Evolutionary conservation across 2,329 filamentous ascomycete genomes (phyloP), one percentile per base, ranked within the genome.

Genomic region (Alternaria brassicicola): DNA sequence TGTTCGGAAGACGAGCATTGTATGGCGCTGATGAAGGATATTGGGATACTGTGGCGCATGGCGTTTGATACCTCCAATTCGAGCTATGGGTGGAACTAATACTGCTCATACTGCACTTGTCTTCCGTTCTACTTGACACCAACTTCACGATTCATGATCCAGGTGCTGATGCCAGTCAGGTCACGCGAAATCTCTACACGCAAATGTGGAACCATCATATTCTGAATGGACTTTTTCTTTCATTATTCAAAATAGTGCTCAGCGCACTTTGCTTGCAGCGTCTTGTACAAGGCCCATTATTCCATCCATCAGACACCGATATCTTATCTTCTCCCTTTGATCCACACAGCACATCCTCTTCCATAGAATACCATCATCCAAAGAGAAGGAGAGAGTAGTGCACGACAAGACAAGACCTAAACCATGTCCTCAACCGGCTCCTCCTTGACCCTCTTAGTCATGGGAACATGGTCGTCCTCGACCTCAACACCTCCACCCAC

Each of bases 21-120:
- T 43, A 62, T 59, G 71, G 71, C 71, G 71, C 64, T 68, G 57
- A 49, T 23, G 39, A 48, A 59, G 54, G 51, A 51, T 46, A 41
- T 28, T 38, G 43, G 41, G 48, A 49, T 36, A 30, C 50, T 23
- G 61, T 53, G 65, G 65, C 57, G 64, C 50, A 52, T 41, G 68
- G 69, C 62, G 69, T 70, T 68, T 46, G 28, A 43, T 25, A 57
- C 47, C 47, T 58, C 59, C 57, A 61, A 54, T 52, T 59, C 17
- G 10, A 43, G 41, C 41, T 43, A 28, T 10, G 0, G 10, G 13
- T 7, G 41, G 8, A 30, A 50, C 15, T 23, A 39, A 35, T 12
- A 19, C 47, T 21, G 28, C 23, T 52, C 36, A 19, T 39, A 43
- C 31, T 55, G 19, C 19, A 13, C 12, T 3, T 38, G 25, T 15